phyloP scores from a whole-genome alignment of 257 asterid genomes.

The Pogostemon cablin region DNA sequence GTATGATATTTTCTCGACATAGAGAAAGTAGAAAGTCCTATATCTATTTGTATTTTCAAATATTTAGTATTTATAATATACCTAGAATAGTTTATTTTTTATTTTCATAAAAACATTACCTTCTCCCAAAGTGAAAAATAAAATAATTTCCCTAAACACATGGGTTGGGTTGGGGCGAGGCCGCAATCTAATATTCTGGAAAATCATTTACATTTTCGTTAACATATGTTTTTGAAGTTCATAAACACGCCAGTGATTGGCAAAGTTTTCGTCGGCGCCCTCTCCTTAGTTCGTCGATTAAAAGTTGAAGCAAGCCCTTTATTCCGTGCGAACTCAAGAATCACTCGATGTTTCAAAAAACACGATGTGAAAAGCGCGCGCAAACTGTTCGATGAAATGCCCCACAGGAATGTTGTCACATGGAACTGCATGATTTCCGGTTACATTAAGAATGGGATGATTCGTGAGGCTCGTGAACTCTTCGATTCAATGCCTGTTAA shows the following conservation, averaged over 20 bases:
- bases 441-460: conserved; percentile 59
- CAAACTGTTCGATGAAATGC: conserved; percentile 73
- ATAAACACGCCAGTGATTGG: conserved; percentile 27
- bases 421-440: conserved; percentile 86
- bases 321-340: conserved; percentile 49
- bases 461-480: conserved; percentile 55
- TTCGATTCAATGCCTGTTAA: conserved; percentile 64
- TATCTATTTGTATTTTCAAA: no score
- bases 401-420: conserved; percentile 61
- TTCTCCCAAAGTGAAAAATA: no score
- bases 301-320: conserved; percentile 41
- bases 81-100: no score
- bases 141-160: no score
- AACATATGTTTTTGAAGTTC: conserved; percentile 30
- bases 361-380: conserved; percentile 49
- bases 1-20: no score
- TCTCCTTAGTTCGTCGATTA: conserved; percentile 30
- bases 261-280: conserved; percentile 14
- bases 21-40: no score
- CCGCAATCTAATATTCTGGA: no score
- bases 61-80: no score
- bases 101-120: no score
- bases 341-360: conserved; percentile 46
- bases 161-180: no score
- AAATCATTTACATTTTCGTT: background rate